These are phyloP conservation scores for Saccharomyces hybrid DNA, from an alignment of 1,139 yeast genomes.

Conservation along the genomic window DNA sequence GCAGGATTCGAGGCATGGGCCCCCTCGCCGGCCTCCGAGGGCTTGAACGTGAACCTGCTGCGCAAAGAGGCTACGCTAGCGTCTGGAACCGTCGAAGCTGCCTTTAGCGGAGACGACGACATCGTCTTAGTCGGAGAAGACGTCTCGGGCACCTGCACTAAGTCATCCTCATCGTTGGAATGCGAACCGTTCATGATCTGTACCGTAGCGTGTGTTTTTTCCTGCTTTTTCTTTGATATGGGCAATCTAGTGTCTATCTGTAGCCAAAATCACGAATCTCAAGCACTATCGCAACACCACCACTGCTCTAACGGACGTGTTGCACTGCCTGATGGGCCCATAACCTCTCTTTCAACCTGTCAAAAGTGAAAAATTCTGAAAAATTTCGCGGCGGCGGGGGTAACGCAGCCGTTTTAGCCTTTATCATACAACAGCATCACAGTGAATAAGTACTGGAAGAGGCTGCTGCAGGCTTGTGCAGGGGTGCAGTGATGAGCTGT, in stretches of 20 bases:
- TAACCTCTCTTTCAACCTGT: not conserved
- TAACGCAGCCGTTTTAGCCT: not conserved
- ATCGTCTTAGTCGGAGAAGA: slow-evolving; percentile 32
- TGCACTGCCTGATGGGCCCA: not conserved
- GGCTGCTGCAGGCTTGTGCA: not conserved
- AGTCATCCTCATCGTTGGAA: slow-evolving; percentile 9
- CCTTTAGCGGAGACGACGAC: slow-evolving; percentile 28
- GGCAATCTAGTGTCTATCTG: not conserved
- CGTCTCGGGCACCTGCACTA: slow-evolving; percentile 41
- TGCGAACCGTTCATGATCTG: not conserved
- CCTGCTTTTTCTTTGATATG: not conserved
- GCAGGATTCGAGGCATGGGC: not conserved
- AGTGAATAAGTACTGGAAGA: not conserved
- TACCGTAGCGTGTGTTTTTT: not conserved
- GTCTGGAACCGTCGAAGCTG: slow-evolving; percentile 3
- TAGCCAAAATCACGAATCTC: not conserved
- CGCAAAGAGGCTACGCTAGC: slow-evolving; percentile 9
- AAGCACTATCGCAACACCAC: not conserved
- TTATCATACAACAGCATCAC: not conserved
- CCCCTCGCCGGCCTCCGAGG: slow-evolving; percentile 9
- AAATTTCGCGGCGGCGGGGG: not conserved
- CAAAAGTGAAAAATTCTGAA: not conserved
- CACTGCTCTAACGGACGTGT: not conserved
- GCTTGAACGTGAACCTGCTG: slow-evolving; percentile 25
- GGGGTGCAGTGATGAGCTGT: slow-evolving; percentile 12